Base-by-base conservation (phyloP, 345 rosid genomes). In the Lepidium didymum region DNA sequence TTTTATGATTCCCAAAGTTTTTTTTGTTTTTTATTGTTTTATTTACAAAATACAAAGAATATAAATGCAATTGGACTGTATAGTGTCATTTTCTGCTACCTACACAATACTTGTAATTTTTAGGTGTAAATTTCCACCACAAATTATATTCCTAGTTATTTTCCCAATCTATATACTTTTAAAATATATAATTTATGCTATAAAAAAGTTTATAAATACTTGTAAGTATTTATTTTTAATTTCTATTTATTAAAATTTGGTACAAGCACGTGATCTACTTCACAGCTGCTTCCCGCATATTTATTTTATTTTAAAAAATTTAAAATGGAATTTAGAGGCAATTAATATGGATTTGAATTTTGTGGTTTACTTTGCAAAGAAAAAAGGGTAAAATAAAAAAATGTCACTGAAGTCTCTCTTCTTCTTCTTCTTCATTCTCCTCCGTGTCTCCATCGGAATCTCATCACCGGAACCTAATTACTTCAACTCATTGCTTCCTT, bases 401-500 rank as follows among this genome's bases (percentile, higher is more conserved):
- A 77, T 77, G 80, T 53, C 66, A 77, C 35, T 71, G 10, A 58
- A 25, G 29, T 49, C 31, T 47, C 36, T 45, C 61, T 36, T 56
- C 73, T 25, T 59, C 73, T 23, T 75, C 55, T 35, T 79, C 67
- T 15, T 62, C 62, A 40, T 69, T 41, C 2, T 37, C 8, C 53
- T 5, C 68, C 35, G 18, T 57, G 27, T 75, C 74, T 67, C 81
- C 67, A 15, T 68, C 54, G 60, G 71, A 12, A 36, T 67, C 40
- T 68, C 80, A 5, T 72, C 83, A 16, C 29, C 82, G 13, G 75
- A 83, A 5, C 75, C 78, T 0, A 70, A 78, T 3, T 58, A 77
- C 34, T 67, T 78, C 13, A 76, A 55, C 81, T 80, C 83, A 12
- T 58, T 81, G 4, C 77, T 85, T 34, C 96, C 87, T 0, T 74